Conservation (phyloP, 208 protist species). For the Naegleria lovaniensis region DNA sequence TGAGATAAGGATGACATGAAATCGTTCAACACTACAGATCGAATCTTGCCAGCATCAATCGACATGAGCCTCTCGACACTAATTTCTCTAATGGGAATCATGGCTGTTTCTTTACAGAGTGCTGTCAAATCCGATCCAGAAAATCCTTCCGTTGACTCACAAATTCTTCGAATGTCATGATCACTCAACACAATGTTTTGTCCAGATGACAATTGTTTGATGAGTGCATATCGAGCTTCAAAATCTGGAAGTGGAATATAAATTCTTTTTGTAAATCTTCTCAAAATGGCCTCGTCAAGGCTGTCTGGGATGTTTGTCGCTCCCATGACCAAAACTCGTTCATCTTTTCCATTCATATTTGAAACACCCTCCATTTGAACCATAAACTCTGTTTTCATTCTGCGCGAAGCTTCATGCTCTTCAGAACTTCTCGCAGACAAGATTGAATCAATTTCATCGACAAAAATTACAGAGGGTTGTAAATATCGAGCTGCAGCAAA, state of each 20-base stretch:
- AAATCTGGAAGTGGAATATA: slow-evolving; percentile 76
- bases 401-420: slow-evolving; percentile 80
- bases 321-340: slow-evolving; percentile 63
- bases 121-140: slow-evolving; percentile 91
- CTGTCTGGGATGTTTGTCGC: slow-evolving; percentile 69
- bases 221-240: slow-evolving; percentile 51
- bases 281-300: slow-evolving; percentile 58
- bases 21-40: background rate
- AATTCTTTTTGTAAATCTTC: slow-evolving; percentile 76
- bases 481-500: slow-evolving; percentile 78
- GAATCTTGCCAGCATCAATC: background rate
- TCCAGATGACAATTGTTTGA: slow-evolving; percentile 31
- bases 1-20: background rate
- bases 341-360: slow-evolving; percentile 44
- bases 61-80: background rate
- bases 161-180: slow-evolving; percentile 17
- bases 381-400: slow-evolving; percentile 98
- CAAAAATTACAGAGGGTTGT: slow-evolving; percentile 91
- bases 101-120: slow-evolving; percentile 89
- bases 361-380: slow-evolving; percentile 83
- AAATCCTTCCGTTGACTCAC: slow-evolving; percentile 49
- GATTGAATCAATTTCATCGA: slow-evolving; percentile 99
- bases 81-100: slow-evolving; percentile 88
- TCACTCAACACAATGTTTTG: background rate
- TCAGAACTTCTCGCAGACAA: slow-evolving; percentile 66